Conservation (phyloP, 1,139 yeast genomes). For the Entelexis sorbosivorans region DNA sequence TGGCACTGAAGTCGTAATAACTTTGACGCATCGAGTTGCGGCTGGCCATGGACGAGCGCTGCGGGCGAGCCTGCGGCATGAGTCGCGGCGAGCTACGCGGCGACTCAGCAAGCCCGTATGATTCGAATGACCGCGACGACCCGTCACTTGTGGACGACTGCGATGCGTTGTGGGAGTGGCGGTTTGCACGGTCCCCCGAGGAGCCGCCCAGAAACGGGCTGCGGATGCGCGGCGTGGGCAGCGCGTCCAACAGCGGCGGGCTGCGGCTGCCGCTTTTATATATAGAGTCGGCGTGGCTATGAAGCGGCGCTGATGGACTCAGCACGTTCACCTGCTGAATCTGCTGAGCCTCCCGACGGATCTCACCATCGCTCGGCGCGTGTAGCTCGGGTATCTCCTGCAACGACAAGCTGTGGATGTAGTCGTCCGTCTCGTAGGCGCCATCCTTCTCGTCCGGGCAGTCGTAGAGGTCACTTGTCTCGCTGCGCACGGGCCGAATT, state of each 20-base stretch:
- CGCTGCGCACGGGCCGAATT: conserved; percentile 1
- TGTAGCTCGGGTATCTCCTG: conserved; percentile 1
- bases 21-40: conserved; percentile 11
- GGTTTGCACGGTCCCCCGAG: neutral
- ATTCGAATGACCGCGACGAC: conserved; percentile 6
- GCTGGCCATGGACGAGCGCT: neutral
- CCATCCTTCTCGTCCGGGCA: conserved; percentile 1
- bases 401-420: neutral
- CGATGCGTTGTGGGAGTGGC: conserved; percentile 9
- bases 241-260: conserved; percentile 13
- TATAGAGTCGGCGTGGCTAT: neutral
- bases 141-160: conserved; percentile 12
- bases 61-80: conserved; percentile 1
- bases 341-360: conserved; percentile 14
- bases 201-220: neutral
- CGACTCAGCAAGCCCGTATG: neutral
- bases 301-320: neutral
- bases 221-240: conserved; percentile 14
- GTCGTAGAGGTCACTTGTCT: neutral
- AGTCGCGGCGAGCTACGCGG: conserved; percentile 1
- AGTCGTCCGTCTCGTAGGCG: neutral
- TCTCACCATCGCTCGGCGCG: conserved; percentile 4
- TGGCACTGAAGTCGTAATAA: conserved; percentile 15
- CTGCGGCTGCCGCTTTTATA: conserved; percentile 3
- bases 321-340: conserved; percentile 6